Conservation (phyloP, 1,284 basidiomycete species). For the Bondarzewia mesenterica region DNA sequence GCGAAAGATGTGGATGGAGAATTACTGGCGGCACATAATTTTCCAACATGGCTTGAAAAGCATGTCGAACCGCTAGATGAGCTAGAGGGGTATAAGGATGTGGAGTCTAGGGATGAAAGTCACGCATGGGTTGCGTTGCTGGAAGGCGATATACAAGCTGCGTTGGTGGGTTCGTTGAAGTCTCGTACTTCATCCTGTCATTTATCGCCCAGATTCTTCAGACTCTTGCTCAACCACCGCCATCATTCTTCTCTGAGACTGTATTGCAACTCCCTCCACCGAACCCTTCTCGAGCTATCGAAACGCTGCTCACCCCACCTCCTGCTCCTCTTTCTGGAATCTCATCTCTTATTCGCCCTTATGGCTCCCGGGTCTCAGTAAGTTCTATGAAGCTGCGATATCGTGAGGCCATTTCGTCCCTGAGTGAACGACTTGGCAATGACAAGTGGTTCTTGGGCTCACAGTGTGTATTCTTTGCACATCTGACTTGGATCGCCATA, state of each 20-base stretch:
- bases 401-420: conserved; percentile 59
- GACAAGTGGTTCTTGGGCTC: conserved; percentile 77
- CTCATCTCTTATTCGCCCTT: conserved; percentile 50
- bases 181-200: neutral
- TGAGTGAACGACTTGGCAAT: conserved; percentile 64
- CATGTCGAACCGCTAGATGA: conserved; percentile 33
- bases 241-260: conserved; percentile 27
- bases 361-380: conserved; percentile 45
- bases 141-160: conserved; percentile 67
- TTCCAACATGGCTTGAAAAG: conserved; percentile 64
- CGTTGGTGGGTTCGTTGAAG: conserved; percentile 41
- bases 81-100: conserved; percentile 60
- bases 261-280: conserved; percentile 27
- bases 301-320: conserved; percentile 48
- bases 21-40: conserved; percentile 54
- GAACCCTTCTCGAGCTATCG: conserved; percentile 20
- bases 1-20: conserved; percentile 30
- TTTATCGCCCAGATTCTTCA: conserved; percentile 17
- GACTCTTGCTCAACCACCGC: conserved; percentile 38
- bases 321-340: conserved; percentile 64
- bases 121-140: conserved; percentile 71
- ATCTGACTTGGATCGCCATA: neutral
- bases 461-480: conserved; percentile 33
- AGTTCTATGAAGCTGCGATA: conserved; percentile 47
- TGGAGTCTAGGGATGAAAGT: conserved; percentile 57